phyloP scores from a whole-genome alignment of 2,329 filamentous ascomycete genomes.

The Epichloe scottii region DNA sequence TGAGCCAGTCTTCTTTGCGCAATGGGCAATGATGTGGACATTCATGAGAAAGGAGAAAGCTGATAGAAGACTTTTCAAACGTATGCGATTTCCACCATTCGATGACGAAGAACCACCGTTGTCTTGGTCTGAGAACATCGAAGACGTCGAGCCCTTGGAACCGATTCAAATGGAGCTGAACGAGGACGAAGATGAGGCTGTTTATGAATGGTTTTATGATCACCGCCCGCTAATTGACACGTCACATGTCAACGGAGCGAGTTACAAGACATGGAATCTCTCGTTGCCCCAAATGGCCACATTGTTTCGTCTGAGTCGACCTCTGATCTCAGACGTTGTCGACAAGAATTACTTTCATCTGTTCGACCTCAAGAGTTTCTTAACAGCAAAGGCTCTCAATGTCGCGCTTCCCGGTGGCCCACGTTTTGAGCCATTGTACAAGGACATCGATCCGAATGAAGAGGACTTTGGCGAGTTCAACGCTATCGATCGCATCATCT shows the following conservation, averaged over 20 bases:
- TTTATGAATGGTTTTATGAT: constrained; percentile 97
- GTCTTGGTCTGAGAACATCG: constrained; percentile 97
- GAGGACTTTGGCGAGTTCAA: constrained; percentile 99
- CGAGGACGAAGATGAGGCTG: constrained; percentile 79
- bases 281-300: constrained; percentile 91
- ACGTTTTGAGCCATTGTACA: constrained; percentile 92
- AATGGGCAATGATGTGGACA: constrained; percentile 99
- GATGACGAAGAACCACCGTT: constrained; percentile 96
- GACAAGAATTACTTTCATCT: constrained; percentile 98
- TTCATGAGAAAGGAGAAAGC: constrained; percentile 97
- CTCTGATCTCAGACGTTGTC: constrained; percentile 79
- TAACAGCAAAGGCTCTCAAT: constrained; percentile 93
- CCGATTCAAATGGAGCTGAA: constrained; percentile 98
- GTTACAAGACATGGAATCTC: constrained; percentile 94
- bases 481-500: constrained; percentile 97
- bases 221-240: constrained; percentile 85
- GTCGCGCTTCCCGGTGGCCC: constrained; percentile 96
- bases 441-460: constrained; percentile 96
- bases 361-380: constrained; percentile 88
- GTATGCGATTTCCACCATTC: constrained; percentile 97
- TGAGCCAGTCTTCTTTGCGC: constrained; percentile 92
- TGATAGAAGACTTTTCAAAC: constrained; percentile 89
- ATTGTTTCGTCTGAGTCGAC: constrained; percentile 80
- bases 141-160: constrained; percentile 93
- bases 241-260: constrained; percentile 86